Evolutionary conservation across 257 asterid genomes (phyloP), one percentile per base, ranked within the genome.

Genomic region (Solanum chiquidenum): DNA sequence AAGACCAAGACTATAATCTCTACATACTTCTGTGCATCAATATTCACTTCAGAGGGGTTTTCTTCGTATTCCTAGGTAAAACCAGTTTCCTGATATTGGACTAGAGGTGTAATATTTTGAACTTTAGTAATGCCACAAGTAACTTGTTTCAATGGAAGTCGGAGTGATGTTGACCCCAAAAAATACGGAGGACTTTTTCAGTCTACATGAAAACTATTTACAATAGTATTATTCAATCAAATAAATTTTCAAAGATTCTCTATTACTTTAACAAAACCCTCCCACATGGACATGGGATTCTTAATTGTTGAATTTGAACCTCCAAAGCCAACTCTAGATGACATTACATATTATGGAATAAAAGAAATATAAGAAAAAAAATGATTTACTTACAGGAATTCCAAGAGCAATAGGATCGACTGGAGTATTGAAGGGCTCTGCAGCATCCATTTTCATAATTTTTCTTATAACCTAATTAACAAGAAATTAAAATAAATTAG

Each of bases 401-500:
- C 98, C 98, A 86, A 95, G 98, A 88, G 98, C 95, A 89, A 94
- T 87, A 87, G 99, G 99, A 90, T 96, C 90, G 74, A 96, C 99
- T 9, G 99, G 99, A 86, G 79, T 88, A 91, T 95, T 97, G 90
- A 97, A 97, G 86, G 99, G 98, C 87, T 90, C 96, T 68, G 99
- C 98, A 75, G 98, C 99, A 84, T 97, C 99, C 98, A 95, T 95
- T 93, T 97, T 94, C 99, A 97, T 97, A 52, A 95, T 89, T 91
- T 96, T 97, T 87, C 87, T 94, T 88, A 97, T 94, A 37, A 97
- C 98, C 99, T 97, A 90, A 21, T 9, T 88, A 60, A 71, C 34
- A 91, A 44, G 88, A 83, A 84, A 83, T 77, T 40, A 90, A 90
- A 38, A 76, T 73, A 82, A 64, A 64, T 82, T 49, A 69, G 76